Conservation (phyloP, 2,329 filamentous ascomycete genomes). For the Scopulariopsis brevicaulis region DNA sequence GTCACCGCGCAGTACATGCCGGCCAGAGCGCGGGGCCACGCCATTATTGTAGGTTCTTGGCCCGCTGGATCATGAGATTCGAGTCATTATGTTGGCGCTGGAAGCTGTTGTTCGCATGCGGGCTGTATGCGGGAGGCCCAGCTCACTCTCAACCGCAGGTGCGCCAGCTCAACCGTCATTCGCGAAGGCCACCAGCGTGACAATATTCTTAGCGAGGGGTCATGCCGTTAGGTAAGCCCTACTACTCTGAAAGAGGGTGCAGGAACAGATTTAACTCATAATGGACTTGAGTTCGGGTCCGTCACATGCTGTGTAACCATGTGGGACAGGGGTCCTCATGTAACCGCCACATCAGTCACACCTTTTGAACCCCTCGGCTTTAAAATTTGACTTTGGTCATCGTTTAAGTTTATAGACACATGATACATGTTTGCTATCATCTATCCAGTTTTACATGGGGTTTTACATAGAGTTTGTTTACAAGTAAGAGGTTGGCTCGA, state of each 20-base stretch:
- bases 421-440: too few relatives aligned
- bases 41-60: background rate
- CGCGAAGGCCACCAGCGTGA: background rate
- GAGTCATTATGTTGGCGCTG: background rate
- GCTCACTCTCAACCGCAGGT: background rate
- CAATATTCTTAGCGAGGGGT: background rate
- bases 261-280: background rate
- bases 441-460: too few relatives aligned
- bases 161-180: background rate
- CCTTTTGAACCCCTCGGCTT: too few relatives aligned
- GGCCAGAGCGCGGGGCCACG: background rate
- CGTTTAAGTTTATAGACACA: too few relatives aligned
- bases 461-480: too few relatives aligned
- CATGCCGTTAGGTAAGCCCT: background rate
- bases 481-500: too few relatives aligned
- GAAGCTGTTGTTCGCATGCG: background rate
- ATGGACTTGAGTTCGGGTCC: background rate
- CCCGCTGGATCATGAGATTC: background rate
- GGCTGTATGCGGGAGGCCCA: background rate
- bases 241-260: background rate
- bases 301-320: background rate
- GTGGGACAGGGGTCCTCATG: background rate
- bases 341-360: too few relatives aligned
- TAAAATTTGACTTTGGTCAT: too few relatives aligned
- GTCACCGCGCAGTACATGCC: background rate